Conservation (phyloP, 73 alveolate genomes). For the Diophrys appendiculata region DNA sequence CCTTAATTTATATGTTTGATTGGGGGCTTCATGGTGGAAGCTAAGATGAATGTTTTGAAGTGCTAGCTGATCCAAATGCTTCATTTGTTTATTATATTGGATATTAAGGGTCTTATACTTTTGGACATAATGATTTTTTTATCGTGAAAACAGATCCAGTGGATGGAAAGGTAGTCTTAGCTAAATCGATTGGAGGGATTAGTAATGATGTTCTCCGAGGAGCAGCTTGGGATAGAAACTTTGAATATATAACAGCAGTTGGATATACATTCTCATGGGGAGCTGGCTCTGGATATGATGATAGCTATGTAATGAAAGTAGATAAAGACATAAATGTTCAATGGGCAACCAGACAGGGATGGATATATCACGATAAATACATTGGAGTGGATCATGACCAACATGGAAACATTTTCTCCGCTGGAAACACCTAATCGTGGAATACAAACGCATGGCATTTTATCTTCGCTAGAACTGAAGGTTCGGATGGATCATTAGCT, state of each 20-base stretch:
- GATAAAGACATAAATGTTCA: not conserved
- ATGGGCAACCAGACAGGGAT: not conserved
- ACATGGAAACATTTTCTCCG: not conserved
- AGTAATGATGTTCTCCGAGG: not conserved
- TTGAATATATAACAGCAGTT: not conserved
- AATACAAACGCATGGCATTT: not conserved
- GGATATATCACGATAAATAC: not conserved
- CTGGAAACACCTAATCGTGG: not conserved
- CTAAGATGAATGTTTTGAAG: too few relatives aligned
- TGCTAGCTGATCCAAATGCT: too few relatives aligned
- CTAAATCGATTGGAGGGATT: not conserved
- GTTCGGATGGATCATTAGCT: not conserved
- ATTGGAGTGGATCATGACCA: not conserved
- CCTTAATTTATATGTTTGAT: too few relatives aligned
- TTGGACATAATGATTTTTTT: too few relatives aligned
- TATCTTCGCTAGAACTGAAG: not conserved
- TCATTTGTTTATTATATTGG: too few relatives aligned
- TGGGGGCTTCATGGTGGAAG: too few relatives aligned
- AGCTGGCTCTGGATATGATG: not conserved
- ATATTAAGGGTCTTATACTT: too few relatives aligned
- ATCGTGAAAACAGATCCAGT: too few relatives aligned
- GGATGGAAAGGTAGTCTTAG: too few relatives aligned
- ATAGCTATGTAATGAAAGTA: not conserved
- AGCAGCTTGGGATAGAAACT: not conserved
- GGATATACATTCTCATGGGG: constrained; percentile 1